phyloP scores from a whole-genome alignment of 768 basidiomycete genomes.

The Clitopilus hobsonii region DNA sequence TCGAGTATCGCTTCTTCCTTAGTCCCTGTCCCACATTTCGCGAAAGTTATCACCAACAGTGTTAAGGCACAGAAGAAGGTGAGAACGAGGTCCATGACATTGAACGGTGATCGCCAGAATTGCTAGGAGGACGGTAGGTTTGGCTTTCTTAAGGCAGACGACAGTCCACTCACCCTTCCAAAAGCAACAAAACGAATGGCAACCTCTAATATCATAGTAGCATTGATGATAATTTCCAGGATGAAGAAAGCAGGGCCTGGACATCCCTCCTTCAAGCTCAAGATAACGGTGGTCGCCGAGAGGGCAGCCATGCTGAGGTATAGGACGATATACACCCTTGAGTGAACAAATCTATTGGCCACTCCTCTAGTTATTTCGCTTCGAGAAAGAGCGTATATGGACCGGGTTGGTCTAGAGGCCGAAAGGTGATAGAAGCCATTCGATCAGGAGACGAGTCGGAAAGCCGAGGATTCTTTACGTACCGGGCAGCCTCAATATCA shows the following conservation, averaged over 20 bases:
- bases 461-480: not conserved
- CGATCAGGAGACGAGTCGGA: not conserved
- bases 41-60: slow-evolving; percentile 81
- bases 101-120: slow-evolving; percentile 96
- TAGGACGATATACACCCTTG: slow-evolving; percentile 79
- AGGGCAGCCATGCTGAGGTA: slow-evolving; percentile 88
- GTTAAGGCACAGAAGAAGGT: slow-evolving; percentile 90
- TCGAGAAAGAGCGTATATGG: slow-evolving; percentile 81
- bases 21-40: slow-evolving; percentile 76
- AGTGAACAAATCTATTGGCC: slow-evolving; percentile 88
- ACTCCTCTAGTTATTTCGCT: slow-evolving; percentile 80
- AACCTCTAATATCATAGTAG: slow-evolving; percentile 92
- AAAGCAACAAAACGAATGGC: slow-evolving; percentile 88
- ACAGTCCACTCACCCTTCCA: slow-evolving; percentile 63
- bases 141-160: slow-evolving; percentile 1
- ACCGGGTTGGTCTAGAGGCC: slow-evolving; percentile 58
- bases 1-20: slow-evolving; percentile 95
- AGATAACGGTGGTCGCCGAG: slow-evolving; percentile 79
- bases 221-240: slow-evolving; percentile 85
- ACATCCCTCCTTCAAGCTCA: slow-evolving; percentile 81
- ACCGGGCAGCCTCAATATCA: slow-evolving; percentile 14
- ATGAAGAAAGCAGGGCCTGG: slow-evolving; percentile 87
- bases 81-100: slow-evolving; percentile 82
- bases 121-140: slow-evolving; percentile 47
- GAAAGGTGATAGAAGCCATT: slow-evolving; percentile 8